Evolutionary conservation across 1,139 yeast species (phyloP).

Genomic region (Yamadazyma siamensis): DNA sequence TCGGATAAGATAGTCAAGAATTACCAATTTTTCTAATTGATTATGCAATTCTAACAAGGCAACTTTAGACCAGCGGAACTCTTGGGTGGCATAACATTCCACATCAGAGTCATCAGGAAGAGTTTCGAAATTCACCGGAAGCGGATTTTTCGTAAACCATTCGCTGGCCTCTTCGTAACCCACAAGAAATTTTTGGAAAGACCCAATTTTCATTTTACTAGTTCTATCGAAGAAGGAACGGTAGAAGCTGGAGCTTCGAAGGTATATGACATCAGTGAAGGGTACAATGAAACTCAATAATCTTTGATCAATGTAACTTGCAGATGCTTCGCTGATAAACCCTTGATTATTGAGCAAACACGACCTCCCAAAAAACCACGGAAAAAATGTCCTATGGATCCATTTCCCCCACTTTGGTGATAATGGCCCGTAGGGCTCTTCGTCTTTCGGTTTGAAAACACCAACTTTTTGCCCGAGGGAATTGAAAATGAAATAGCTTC

Average conservation of each 20-base stretch:
- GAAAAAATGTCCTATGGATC: conserved; percentile 72
- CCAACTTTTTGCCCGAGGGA: conserved; percentile 34
- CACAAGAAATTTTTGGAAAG: conserved; percentile 58
- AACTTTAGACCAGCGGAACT: conserved; percentile 55
- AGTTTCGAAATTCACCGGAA: conserved; percentile 36
- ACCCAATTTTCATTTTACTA: conserved; percentile 48
- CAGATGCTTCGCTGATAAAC: conserved; percentile 71
- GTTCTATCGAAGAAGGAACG: conserved; percentile 49
- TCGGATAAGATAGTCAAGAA: conserved; percentile 68
- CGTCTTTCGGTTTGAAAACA: conserved; percentile 77
- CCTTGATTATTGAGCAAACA: conserved; percentile 73
- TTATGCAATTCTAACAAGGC: conserved; percentile 51
- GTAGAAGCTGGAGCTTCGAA: conserved; percentile 55
- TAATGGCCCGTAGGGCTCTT: conserved; percentile 77
- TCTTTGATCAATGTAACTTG: conserved; percentile 60
- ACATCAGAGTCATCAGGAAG: conserved; percentile 23
- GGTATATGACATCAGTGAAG: conserved; percentile 54
- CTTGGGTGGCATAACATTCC: conserved; percentile 12
- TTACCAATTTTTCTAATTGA: conserved; percentile 67
- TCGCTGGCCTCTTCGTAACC: conserved; percentile 62
- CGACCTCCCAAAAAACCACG: conserved; percentile 74
- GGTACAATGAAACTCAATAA: conserved; percentile 63
- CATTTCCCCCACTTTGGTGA: conserved; percentile 82
- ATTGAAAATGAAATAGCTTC: conserved; percentile 55
- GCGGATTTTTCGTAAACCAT: conserved; percentile 54